Base-by-base conservation (phyloP, 2,329 filamentous ascomycete genomes). In the Grosmannia serpens region DNA sequence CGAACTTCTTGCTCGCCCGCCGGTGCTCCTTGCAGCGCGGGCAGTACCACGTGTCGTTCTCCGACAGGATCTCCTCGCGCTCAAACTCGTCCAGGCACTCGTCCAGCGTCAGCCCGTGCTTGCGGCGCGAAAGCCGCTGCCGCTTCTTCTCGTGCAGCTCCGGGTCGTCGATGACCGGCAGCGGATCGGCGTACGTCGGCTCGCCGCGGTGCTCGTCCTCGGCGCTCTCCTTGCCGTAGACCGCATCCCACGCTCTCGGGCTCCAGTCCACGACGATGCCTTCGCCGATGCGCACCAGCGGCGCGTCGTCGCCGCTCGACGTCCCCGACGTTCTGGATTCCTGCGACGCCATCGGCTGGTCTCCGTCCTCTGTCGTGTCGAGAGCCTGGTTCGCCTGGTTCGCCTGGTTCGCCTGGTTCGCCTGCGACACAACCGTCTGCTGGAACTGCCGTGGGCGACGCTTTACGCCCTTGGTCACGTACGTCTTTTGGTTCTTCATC, bases 1-100 rank as follows among this genome's bases (percentile, higher is more conserved):
- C 91, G 57, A 99, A 90, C 67, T 94, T 96, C 77, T 99, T 99
- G 73, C 87, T 91, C 24, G 94, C 94, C 61, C 90, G 86, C 20
- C 90, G 85, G 67, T 95, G 87, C 66, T 96, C 89, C 70, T 97
- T 97, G 79, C 94, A 99, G 33, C 90, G 84, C 59, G 90, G 92
- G 68, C 94, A 99, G 70, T 95, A 97, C 94, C 94, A 99, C 61
- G 90, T 92, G 69, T 99, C 95, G 68, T 95, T 88, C 70, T 96
- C 90, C 0, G 92, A 96, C 5, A 99, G 77, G 17, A 96, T 85
- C 72, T 99, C 94, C 61, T 91, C 88, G 69, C 92, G 92, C 68
- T 94, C 89, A 65, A 96, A 97, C 71, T 97, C 94, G 60, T 91
- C 87, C 58, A 99, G 81, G 68, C 94, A 99, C 65, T 96, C 91